A percentile compares a stretch with the other conserved stretches of the same genome.
These are phyloP conservation scores for Russula virescens DNA, from an alignment of 768 basidiomycete species.

Conservation along the genomic window DNA sequence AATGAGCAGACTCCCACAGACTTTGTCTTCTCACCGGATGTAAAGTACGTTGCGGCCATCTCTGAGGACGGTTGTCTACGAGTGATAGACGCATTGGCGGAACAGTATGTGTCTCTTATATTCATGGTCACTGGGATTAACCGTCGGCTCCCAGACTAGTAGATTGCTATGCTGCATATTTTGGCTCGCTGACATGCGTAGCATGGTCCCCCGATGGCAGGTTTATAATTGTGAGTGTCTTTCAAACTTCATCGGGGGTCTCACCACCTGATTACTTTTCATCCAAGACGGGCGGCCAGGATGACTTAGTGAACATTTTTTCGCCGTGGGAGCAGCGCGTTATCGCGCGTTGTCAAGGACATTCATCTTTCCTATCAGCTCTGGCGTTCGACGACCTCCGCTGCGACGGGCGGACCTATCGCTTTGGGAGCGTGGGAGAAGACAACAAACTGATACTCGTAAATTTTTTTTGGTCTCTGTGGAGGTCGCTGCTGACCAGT, in stretches of 20 bases:
- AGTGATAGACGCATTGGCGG: constrained; percentile 82
- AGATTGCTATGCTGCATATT: constrained; percentile 93
- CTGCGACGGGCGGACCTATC: constrained; percentile 84
- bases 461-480: constrained; percentile 26
- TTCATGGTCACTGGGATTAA: background rate
- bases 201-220: constrained; percentile 96
- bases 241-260: background rate
- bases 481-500: constrained; percentile 3
- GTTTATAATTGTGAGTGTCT: constrained; percentile 65
- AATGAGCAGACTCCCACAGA: constrained; percentile 39
- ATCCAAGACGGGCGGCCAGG: constrained; percentile 87
- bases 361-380: constrained; percentile 87
- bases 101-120: constrained; percentile 52
- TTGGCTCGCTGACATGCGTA: constrained; percentile 84
- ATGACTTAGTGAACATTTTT: constrained; percentile 91
- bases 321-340: constrained; percentile 93
- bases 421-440: constrained; percentile 94
- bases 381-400: constrained; percentile 87
- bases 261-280: background rate
- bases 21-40: constrained; percentile 91
- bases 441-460: constrained; percentile 93
- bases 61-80: constrained; percentile 90
- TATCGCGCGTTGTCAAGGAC: constrained; percentile 94
- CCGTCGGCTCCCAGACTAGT: constrained; percentile 53
- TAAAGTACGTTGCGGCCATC: constrained; percentile 82